phyloP scores from a whole-genome alignment of 2,329 filamentous ascomycete genomes.

The Cladosporium sp. region DNA sequence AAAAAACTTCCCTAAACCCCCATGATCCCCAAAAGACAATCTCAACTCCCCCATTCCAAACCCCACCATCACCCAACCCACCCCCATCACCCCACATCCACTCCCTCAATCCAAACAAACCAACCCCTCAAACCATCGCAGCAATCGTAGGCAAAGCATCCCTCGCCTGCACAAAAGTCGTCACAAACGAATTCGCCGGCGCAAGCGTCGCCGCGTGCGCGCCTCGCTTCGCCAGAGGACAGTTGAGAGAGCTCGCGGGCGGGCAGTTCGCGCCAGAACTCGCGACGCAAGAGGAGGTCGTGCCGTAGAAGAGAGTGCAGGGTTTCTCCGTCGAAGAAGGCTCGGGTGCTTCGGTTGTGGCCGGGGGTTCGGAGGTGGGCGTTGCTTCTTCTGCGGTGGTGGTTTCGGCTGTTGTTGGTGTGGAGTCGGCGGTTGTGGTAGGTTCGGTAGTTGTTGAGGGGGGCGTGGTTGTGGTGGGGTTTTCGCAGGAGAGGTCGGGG shows the following conservation, averaged over 20 bases:
- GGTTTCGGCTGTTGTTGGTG: neutral
- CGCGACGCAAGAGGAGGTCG: neutral
- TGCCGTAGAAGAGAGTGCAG: slow-evolving; percentile 1
- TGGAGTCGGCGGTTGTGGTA: neutral
- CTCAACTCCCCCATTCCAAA: too few relatives aligned
- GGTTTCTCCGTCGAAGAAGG: neutral
- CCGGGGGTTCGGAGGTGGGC: neutral
- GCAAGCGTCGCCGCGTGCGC: neutral
- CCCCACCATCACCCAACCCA: too few relatives aligned
- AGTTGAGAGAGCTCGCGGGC: neutral
- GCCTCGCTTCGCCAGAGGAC: slow-evolving; percentile 2
- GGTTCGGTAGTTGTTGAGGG: neutral
- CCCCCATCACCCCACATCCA: too few relatives aligned
- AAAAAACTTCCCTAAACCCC: too few relatives aligned
- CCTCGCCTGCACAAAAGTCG: too few relatives aligned
- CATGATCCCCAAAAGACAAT: too few relatives aligned
- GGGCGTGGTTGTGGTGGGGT: neutral
- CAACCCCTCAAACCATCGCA: too few relatives aligned
- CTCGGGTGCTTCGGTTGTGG: neutral
- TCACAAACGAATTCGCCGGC: neutral
- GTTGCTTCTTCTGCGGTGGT: neutral
- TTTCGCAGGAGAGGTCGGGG: slow-evolving; percentile 1
- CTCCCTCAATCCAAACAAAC: too few relatives aligned
- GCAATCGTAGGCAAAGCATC: too few relatives aligned
- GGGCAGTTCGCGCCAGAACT: neutral